A percentile compares a stretch with the other conserved stretches of the same genome.
Conservation (phyloP, 2,329 filamentous ascomycete genomes). For the Thelonectria olida region DNA sequence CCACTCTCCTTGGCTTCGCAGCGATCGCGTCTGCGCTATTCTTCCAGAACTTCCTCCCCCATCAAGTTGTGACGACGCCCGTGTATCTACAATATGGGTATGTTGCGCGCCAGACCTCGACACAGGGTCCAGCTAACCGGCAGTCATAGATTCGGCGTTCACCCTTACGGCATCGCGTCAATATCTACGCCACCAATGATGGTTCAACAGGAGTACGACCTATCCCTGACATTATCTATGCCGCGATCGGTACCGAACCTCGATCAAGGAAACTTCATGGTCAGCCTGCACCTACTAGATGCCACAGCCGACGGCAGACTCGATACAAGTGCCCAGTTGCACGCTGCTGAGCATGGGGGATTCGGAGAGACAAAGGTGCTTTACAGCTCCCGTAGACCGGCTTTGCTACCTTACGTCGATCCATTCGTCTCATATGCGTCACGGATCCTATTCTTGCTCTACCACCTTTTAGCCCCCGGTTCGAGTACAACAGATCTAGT, state of each 20-base stretch:
- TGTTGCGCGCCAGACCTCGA: slow-evolving; percentile 27
- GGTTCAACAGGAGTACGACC: slow-evolving; percentile 83
- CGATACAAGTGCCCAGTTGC: slow-evolving; percentile 38
- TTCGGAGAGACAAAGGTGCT: slow-evolving; percentile 55
- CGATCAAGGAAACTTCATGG: slow-evolving; percentile 91
- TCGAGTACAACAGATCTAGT: slow-evolving; percentile 70
- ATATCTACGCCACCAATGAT: slow-evolving; percentile 65
- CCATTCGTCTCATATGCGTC: slow-evolving; percentile 70
- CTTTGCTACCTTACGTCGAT: slow-evolving; percentile 82
- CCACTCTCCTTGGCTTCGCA: slow-evolving; percentile 58
- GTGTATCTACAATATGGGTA: slow-evolving; percentile 69
- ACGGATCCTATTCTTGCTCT: slow-evolving; percentile 70
- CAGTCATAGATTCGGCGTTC: slow-evolving; percentile 52
- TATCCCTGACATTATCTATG: slow-evolving; percentile 77
- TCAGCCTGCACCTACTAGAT: slow-evolving; percentile 76
- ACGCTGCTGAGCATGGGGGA: slow-evolving; percentile 45
- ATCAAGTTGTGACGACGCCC: slow-evolving; percentile 61
- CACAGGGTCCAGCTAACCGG: slow-evolving; percentile 24
- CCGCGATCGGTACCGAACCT: slow-evolving; percentile 82
- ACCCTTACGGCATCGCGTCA: slow-evolving; percentile 62
- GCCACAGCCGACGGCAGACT: slow-evolving; percentile 43
- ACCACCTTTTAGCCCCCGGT: slow-evolving; percentile 73
- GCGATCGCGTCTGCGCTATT: slow-evolving; percentile 61
- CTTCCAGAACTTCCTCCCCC: slow-evolving; percentile 65
- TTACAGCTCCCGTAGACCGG: slow-evolving; percentile 75